phyloP scores from a whole-genome alignment of 306 rosid genomes.

The Casuarina glauca region DNA sequence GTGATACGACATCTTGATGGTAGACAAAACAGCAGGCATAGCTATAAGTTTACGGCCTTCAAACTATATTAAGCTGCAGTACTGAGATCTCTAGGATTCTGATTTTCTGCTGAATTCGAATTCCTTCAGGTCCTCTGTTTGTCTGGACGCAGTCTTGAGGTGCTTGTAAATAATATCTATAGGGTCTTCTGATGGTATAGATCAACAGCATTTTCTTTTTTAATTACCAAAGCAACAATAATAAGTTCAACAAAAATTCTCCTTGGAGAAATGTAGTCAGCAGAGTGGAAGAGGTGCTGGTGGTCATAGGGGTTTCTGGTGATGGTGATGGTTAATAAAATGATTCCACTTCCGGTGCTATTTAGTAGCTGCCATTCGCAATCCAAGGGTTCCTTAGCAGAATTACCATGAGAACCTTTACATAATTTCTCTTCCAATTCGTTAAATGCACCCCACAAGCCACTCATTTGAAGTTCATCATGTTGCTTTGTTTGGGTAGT shows the following conservation, averaged over 20 bases:
- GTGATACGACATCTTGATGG: background rate
- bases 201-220: background rate
- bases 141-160: background rate
- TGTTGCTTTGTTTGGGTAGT: background rate
- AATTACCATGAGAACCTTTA: background rate
- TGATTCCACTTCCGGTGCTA: background rate
- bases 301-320: background rate
- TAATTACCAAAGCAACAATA: background rate
- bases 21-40: slow-evolving; percentile 5
- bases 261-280: background rate
- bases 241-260: background rate
- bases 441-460: background rate
- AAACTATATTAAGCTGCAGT: slow-evolving; percentile 9
- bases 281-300: background rate
- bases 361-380: background rate
- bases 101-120: slow-evolving; percentile 10
- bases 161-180: background rate
- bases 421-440: background rate
- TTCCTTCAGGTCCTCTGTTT: slow-evolving; percentile 8
- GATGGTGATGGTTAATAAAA: background rate
- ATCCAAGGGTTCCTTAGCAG: background rate
- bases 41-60: slow-evolving; percentile 14
- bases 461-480: background rate
- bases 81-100: slow-evolving; percentile 5
- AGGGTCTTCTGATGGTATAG: background rate